These are phyloP conservation scores for Calamus simplicifolius DNA, from an alignment of 176 grass and related monocot species.

Conservation along the genomic window DNA sequence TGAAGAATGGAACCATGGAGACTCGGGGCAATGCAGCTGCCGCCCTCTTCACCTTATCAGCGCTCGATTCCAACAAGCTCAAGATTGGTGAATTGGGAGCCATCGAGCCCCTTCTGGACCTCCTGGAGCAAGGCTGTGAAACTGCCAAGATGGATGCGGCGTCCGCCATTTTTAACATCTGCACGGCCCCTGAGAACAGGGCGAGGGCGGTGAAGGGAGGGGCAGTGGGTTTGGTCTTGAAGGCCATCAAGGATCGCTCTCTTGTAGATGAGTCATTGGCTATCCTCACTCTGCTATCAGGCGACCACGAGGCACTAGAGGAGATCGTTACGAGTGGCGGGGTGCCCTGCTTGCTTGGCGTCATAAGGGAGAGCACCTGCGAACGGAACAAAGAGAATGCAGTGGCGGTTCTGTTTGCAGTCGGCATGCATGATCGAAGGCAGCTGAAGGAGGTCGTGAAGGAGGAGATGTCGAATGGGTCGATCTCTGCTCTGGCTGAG, in stretches of 20 bases:
- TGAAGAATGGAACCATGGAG: constrained; percentile 24
- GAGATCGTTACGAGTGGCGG: constrained; percentile 36
- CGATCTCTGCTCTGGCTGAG: constrained; percentile 45
- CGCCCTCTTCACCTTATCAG: constrained; percentile 31
- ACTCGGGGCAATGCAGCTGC: constrained; percentile 20
- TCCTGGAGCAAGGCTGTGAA: constrained; percentile 22
- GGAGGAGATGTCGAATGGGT: constrained; percentile 52
- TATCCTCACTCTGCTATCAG: constrained; percentile 62
- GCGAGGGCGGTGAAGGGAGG: constrained; percentile 26
- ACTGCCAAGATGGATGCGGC: constrained; percentile 23
- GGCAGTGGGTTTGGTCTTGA: constrained; percentile 24
- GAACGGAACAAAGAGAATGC: constrained; percentile 81
- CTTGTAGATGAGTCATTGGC: constrained; percentile 66
- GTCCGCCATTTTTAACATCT: constrained; percentile 21
- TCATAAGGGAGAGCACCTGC: constrained; percentile 47
- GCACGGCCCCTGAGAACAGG: constrained; percentile 32
- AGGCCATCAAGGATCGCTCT: constrained; percentile 18
- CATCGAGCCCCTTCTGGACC: constrained; percentile 23
- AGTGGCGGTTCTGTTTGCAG: constrained; percentile 49
- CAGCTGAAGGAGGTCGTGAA: constrained; percentile 47
- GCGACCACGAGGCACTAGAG: constrained; percentile 58
- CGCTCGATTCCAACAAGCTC: constrained; percentile 42
- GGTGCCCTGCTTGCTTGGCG: constrained; percentile 35
- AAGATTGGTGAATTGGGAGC: constrained; percentile 45
- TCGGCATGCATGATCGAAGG: constrained; percentile 53